Evolutionary conservation across 345 rosid species (phyloP).

Genomic region (Clausena lansium): DNA sequence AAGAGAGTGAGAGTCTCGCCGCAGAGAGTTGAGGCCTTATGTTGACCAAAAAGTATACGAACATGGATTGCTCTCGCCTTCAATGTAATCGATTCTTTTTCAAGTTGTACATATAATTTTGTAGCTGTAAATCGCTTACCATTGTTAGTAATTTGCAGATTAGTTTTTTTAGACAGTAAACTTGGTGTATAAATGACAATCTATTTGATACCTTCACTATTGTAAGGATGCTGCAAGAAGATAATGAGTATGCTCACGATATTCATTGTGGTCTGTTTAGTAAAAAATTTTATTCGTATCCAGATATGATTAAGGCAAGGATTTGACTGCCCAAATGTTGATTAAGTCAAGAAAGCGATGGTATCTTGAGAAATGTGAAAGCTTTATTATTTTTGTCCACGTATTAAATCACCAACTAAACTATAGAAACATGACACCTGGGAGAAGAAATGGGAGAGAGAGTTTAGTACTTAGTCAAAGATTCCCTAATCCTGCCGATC

Average conservation of each 20-base stretch:
- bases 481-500: background rate
- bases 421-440: accelerated
- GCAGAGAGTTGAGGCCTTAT: background rate
- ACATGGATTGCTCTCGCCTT: background rate
- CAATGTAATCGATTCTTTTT: background rate
- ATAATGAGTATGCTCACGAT: too few species aligned
- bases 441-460: background rate
- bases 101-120: background rate
- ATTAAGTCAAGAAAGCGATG: background rate
- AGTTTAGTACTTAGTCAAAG: background rate
- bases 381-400: background rate
- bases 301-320: background rate
- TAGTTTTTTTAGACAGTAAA: background rate
- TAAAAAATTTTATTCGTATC: background rate
- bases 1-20: background rate
- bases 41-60: background rate
- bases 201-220: too few species aligned
- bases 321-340: background rate
- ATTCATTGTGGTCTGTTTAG: background rate
- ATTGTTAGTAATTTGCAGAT: background rate
- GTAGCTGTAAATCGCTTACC: background rate
- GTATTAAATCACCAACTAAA: too few species aligned
- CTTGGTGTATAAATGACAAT: too few species aligned
- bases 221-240: too few species aligned
- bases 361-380: background rate